A percentile compares a stretch with the other conserved stretches of the same genome.
Conservation (phyloP, 441 rosid species). For the Daphne laureola region DNA sequence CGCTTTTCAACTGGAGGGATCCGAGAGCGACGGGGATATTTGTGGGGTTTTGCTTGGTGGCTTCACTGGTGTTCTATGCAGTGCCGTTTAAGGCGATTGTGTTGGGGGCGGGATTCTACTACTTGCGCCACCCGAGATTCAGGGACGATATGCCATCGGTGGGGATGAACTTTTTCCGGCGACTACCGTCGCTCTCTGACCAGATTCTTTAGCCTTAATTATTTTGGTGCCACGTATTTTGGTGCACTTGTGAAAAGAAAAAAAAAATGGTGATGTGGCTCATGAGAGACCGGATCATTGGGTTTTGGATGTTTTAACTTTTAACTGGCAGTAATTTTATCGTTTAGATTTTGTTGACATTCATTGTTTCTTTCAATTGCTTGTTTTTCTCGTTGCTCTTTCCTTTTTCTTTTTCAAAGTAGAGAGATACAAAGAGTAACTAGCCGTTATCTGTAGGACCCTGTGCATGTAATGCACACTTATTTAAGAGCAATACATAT, state of each 20-base stretch:
- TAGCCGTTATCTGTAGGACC: no score
- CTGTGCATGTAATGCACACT: no score
- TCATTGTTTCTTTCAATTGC: background rate
- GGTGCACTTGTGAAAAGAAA: slow-evolving; percentile 8
- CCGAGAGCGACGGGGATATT: slow-evolving; percentile 62
- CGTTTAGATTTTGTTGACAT: background rate
- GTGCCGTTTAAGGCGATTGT: slow-evolving; percentile 46
- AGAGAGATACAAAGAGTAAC: no score
- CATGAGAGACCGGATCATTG: background rate
- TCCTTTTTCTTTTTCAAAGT: no score
- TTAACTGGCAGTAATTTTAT: slow-evolving; percentile 1
- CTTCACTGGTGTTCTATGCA: slow-evolving; percentile 44
- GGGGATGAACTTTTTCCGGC: slow-evolving; percentile 47
- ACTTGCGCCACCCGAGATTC: slow-evolving; percentile 58
- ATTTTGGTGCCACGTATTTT: background rate
- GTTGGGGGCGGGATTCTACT: slow-evolving; percentile 44
- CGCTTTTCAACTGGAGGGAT: slow-evolving; percentile 55
- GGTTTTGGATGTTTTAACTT: background rate
- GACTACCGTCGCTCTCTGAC: slow-evolving; percentile 60
- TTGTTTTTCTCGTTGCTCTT: no score
- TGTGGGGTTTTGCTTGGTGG: slow-evolving; percentile 40
- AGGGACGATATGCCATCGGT: slow-evolving; percentile 57
- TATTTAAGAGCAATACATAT: no score
- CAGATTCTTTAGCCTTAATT: slow-evolving; percentile 34
- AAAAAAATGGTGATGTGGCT: background rate